Evolutionary conservation across 2,329 filamentous ascomycete species (phyloP).

Genomic region (Aspergillus sp.): DNA sequence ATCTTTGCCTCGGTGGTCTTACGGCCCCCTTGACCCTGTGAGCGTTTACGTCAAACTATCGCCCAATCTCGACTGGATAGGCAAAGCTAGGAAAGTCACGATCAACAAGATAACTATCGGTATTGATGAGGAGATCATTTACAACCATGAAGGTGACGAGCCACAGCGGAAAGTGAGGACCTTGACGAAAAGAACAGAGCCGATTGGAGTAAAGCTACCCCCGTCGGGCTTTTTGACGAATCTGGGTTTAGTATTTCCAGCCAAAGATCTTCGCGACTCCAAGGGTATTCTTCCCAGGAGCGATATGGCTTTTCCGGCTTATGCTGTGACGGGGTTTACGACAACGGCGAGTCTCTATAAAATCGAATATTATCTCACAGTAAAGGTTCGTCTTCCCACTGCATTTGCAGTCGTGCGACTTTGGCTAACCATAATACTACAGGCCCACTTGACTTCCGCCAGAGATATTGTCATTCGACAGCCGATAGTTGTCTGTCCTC

Average conservation of each 20-base stretch:
- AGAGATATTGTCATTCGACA: constrained; percentile 86
- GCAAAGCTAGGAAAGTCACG: constrained; percentile 85
- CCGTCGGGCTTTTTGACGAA: constrained; percentile 93
- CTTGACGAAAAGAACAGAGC: constrained; percentile 79
- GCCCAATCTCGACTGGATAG: constrained; percentile 88
- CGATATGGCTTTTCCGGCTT: constrained; percentile 84
- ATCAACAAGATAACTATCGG: constrained; percentile 91
- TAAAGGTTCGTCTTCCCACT: constrained; percentile 68
- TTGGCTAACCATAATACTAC: constrained; percentile 18
- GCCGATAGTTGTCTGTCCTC: constrained; percentile 91
- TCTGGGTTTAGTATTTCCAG: constrained; percentile 84
- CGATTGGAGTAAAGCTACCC: constrained; percentile 79
- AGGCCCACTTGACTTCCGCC: constrained; percentile 87
- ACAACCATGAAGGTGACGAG: constrained; percentile 95
- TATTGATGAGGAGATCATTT: constrained; percentile 98
- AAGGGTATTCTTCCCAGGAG: constrained; percentile 86
- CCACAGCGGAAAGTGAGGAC: constrained; percentile 87
- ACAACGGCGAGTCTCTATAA: constrained; percentile 94
- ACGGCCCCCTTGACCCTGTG: constrained; percentile 91
- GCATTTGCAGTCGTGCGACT: background rate
- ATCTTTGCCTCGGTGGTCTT: constrained; percentile 92
- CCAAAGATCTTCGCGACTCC: constrained; percentile 80
- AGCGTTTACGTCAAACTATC: constrained; percentile 93
- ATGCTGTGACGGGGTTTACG: constrained; percentile 86
- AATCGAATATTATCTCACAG: constrained; percentile 93